Base-by-base conservation (phyloP, 805 yeast species). In the Komagataella ulmi region DNA sequence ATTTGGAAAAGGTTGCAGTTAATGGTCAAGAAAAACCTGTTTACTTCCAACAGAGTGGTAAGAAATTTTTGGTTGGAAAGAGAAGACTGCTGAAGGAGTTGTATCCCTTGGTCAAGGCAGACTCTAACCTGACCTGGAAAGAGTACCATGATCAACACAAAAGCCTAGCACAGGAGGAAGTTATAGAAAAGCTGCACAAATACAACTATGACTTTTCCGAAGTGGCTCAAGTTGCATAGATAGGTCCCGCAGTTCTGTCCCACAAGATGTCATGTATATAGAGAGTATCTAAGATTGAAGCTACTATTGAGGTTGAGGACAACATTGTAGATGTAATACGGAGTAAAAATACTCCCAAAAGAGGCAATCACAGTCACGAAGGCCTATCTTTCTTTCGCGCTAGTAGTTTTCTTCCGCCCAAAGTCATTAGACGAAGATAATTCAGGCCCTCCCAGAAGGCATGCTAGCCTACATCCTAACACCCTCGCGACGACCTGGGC, bases 41-140 rank as follows among this genome's bases (percentile, higher is more conserved):
- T 3, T 83, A 71, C 62, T 79, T 72, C 62, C 65, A 75, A 23
- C 79, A 77, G 40, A 50, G 66, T 10, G 77, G 74, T 14, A 64
- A 70, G 46, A 70, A 76, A 52, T 62, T 88, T 50, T 71, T 69
- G 3, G 81, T 77, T 46, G 91, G 93, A 47, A 81, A 81, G 65
- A 76, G 85, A 62, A 77, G 73, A 59, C 69, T 88, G 49, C 64
- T 86, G 53, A 69, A 73, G 53, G 68, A 65, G 49, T 69, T 85
- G 57, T 83, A 70, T 61, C 77, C 80, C 8, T 68, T 68, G 44
- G 84, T 69, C 50, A 74, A 72, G 53, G 59, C 61, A 21, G 61
- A 68, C 49, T 72, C 75, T 5, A 65, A 64, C 1, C 55, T 81
- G 8, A 65, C 70, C 14, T 77, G 74, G 62, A 73, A 69, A 49